Conservation (phyloP, 129 eudicot genomes). For the Chrysanthemum lavandulifolium region DNA sequence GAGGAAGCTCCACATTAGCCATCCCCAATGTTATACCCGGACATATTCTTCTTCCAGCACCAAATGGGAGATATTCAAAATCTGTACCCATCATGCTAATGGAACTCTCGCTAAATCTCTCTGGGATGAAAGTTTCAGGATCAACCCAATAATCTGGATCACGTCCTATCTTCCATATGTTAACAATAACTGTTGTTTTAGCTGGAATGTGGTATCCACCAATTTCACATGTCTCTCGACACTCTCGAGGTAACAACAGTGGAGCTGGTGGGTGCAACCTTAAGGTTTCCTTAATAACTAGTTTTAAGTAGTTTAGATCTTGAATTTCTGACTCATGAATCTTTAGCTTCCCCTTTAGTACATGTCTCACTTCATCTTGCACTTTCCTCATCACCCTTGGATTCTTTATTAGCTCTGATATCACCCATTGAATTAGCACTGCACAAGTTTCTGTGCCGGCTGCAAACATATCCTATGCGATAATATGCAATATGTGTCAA, state of each 20-base stretch:
- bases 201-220: neutral
- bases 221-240: neutral
- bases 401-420: neutral
- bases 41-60: too few relatives aligned
- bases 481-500: too few relatives aligned
- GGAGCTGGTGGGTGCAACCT: neutral
- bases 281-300: neutral
- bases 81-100: neutral
- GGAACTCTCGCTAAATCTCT: conserved; percentile 1
- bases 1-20: conserved; percentile 1
- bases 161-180: conserved; percentile 1
- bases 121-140: conserved; percentile 4
- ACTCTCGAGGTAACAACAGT: conserved; percentile 5
- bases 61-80: too few relatives aligned
- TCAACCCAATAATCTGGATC: conserved; percentile 8
- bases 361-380: neutral
- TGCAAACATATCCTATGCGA: neutral
- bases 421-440: neutral
- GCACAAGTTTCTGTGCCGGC: neutral
- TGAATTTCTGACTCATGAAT: neutral
- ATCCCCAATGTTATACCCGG: neutral
- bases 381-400: neutral
- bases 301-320: neutral
- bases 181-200: neutral
- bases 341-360: neutral